Conservation (phyloP, 768 basidiomycete genomes). For the Lentinus tigrinus region DNA sequence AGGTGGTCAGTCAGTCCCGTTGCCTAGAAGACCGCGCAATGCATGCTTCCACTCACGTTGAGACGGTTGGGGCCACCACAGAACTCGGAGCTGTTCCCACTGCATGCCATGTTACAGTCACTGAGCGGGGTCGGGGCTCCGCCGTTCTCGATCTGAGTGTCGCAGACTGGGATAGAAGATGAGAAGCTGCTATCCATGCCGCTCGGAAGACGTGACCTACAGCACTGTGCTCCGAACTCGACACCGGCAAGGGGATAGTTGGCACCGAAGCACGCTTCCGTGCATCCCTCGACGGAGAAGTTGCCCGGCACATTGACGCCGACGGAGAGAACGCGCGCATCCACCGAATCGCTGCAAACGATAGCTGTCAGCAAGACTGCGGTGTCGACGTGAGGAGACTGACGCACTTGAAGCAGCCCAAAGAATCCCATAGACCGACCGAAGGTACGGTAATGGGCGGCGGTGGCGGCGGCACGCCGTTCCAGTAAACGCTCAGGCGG, state of each 20-base stretch:
- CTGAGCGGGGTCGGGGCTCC: conserved; percentile 45
- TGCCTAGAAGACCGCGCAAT: not conserved
- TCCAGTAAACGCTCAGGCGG: conserved; percentile 65
- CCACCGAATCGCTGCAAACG: conserved; percentile 32
- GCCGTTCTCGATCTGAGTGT: conserved; percentile 41
- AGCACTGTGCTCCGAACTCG: conserved; percentile 39
- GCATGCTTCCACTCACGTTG: conserved; percentile 35
- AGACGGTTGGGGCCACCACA: conserved; percentile 74
- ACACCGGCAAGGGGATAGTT: conserved; percentile 41
- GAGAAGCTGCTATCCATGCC: not conserved
- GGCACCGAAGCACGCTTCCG: conserved; percentile 56
- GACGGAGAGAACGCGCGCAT: conserved; percentile 34
- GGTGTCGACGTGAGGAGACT: not conserved
- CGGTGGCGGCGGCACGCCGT: conserved; percentile 53
- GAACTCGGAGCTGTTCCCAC: conserved; percentile 59
- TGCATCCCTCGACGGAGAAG: conserved; percentile 57
- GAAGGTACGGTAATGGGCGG: conserved; percentile 51
- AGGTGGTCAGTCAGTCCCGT: not conserved
- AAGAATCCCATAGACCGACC: conserved; percentile 63
- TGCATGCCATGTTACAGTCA: conserved; percentile 68
- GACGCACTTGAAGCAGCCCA: conserved; percentile 73
- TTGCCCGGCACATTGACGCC: conserved; percentile 36
- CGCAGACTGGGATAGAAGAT: conserved; percentile 46
- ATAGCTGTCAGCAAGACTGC: too few relatives aligned
- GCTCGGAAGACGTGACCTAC: conserved; percentile 7